These are phyloP conservation scores for Globisporangium recalcitrans DNA, from an alignment of 352 stramenopile species.

Conservation along the genomic window DNA sequence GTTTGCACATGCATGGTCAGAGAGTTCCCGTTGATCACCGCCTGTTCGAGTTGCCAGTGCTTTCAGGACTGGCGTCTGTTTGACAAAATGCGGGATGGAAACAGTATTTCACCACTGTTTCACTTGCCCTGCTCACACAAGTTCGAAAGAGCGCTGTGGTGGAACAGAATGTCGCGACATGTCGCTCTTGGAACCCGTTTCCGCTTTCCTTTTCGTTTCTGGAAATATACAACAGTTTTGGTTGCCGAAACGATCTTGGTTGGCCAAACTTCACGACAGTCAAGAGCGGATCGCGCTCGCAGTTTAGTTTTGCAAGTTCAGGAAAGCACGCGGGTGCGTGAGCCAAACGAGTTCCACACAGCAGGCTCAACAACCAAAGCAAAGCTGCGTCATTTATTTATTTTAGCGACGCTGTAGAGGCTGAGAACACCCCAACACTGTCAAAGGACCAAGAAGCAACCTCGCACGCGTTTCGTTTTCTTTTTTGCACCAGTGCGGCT, in stretches of 20 bases:
- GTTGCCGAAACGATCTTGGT: slow-evolving; percentile 4
- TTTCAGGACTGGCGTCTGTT: background rate
- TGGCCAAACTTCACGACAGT: slow-evolving; percentile 10
- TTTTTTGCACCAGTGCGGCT: background rate
- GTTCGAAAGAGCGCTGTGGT: background rate
- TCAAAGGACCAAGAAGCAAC: background rate
- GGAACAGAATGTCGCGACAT: no score
- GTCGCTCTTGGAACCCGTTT: no score
- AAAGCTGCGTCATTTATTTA: no score
- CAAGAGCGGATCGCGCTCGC: background rate
- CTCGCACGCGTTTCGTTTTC: background rate
- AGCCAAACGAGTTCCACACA: background rate
- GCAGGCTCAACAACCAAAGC: no score
- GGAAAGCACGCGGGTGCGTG: background rate
- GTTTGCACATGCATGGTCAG: background rate
- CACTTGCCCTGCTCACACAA: background rate
- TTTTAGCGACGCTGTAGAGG: no score
- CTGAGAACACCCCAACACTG: background rate
- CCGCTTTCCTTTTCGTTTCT: background rate
- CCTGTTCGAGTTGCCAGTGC: background rate
- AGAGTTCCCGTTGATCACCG: background rate
- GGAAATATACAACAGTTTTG: background rate
- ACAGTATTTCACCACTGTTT: background rate
- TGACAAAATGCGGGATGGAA: background rate
- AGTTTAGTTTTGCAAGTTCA: background rate